Conservation (phyloP, 371 early-diverging fungal genomes). For the Lichtheimia hyalospora region DNA sequence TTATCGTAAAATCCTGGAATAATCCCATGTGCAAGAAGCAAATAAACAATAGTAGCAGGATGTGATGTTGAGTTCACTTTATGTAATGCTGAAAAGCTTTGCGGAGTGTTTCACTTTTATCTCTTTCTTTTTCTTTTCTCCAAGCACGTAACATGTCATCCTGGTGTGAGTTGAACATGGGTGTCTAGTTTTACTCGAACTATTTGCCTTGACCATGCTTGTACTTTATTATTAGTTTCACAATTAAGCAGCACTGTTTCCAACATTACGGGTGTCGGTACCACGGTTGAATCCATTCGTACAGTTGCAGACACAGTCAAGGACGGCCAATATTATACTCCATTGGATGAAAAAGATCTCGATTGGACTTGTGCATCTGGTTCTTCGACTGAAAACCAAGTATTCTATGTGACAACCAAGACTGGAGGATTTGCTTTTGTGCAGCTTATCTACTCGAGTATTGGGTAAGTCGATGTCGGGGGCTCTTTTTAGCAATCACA, state of each 20-base stretch:
- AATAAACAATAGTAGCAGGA: not conserved
- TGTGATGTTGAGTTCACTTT: not conserved
- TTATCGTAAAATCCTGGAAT: no score
- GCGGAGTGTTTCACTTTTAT: conserved; percentile 1
- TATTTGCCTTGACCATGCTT: no score
- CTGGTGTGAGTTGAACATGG: no score
- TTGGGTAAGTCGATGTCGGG: conserved; percentile 55
- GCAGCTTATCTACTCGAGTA: conserved; percentile 84
- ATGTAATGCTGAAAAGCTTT: not conserved
- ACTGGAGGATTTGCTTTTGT: conserved; percentile 77
- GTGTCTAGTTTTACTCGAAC: no score
- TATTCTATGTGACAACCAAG: conserved; percentile 79
- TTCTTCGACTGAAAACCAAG: conserved; percentile 87
- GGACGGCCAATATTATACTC: conserved; percentile 57
- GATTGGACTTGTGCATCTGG: conserved; percentile 73
- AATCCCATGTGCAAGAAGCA: not conserved
- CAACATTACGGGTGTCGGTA: conserved; percentile 43
- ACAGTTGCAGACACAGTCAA: conserved; percentile 58
- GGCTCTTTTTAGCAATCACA: no score
- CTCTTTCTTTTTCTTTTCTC: not conserved
- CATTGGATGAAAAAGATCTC: conserved; percentile 63
- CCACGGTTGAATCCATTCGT: conserved; percentile 35
- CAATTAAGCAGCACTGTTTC: conserved; percentile 49
- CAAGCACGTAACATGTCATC: no score
- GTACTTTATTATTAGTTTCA: conserved; percentile 26